phyloP scores from a whole-genome alignment of 257 asterid genomes.

The Plantago ovata region DNA sequence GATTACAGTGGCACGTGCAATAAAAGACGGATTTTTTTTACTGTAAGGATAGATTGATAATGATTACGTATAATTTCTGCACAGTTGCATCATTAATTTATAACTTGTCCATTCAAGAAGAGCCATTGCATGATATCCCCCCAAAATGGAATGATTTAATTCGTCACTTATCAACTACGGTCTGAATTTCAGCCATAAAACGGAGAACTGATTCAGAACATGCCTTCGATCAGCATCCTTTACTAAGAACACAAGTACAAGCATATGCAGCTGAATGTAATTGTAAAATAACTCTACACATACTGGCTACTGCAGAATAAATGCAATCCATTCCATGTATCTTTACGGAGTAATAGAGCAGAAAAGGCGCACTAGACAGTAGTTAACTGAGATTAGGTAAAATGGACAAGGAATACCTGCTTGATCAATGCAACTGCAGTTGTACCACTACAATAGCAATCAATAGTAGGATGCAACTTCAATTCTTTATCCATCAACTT shows the following conservation, averaged over 20 bases:
- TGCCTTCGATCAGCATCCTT: neutral
- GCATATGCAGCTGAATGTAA: slow-evolving; percentile 3
- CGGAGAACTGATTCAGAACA: neutral
- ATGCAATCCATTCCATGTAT: slow-evolving; percentile 1
- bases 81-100: too few relatives aligned
- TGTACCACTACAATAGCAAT: slow-evolving; percentile 90
- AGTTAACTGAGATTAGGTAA: neutral
- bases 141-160: neutral
- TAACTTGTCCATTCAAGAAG: too few relatives aligned
- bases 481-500: slow-evolving; percentile 91
- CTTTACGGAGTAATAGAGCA: neutral
- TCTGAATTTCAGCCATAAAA: slow-evolving; percentile 1
- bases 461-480: slow-evolving; percentile 75
- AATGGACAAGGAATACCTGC: slow-evolving; percentile 44
- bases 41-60: too few relatives aligned
- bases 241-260: neutral
- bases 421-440: slow-evolving; percentile 78
- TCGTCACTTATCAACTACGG: neutral
- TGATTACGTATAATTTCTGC: too few relatives aligned
- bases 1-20: too few relatives aligned
- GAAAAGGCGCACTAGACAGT: neutral
- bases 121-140: too few relatives aligned
- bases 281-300: neutral
- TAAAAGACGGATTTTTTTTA: too few relatives aligned
- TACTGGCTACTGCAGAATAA: neutral